Percentiles rank a stretch among this genome's conserved stretches.
Conservation (phyloP, 2,329 filamentous ascomycete genomes). For the Fusarium setosum region DNA sequence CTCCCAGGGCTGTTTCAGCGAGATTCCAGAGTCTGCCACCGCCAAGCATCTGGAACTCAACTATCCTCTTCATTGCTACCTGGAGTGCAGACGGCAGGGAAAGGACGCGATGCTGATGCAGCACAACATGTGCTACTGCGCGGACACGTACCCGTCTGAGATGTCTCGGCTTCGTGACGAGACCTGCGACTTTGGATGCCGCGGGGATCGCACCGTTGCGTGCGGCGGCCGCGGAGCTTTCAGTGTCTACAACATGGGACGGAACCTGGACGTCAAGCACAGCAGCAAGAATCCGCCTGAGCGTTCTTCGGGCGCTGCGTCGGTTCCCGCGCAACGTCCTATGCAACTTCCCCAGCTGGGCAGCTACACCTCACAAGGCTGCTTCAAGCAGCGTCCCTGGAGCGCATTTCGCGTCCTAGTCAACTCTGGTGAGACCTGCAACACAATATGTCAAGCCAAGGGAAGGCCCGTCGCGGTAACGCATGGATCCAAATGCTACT, state of each 20-base stretch:
- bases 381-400: neutral
- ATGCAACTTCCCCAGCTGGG: neutral
- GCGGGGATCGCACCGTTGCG: neutral
- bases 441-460: neutral
- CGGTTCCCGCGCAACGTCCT: neutral
- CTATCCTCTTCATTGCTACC: accelerated
- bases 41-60: neutral
- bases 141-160: too few relatives aligned
- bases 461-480: neutral
- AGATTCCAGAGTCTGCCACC: neutral
- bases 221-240: neutral
- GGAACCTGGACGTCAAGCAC: neutral
- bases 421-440: neutral
- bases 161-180: neutral
- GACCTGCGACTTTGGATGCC: neutral
- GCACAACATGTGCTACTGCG: neutral
- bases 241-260: neutral
- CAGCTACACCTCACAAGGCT: neutral
- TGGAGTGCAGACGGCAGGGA: neutral
- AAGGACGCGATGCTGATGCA: neutral
- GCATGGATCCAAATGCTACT: neutral
- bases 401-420: too few relatives aligned
- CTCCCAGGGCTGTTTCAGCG: constrained; percentile 1
- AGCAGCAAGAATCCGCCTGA: too few relatives aligned
- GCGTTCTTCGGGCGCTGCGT: too few relatives aligned